Conservation (phyloP, 345 rosid genomes). For the Passiflora organensis region DNA sequence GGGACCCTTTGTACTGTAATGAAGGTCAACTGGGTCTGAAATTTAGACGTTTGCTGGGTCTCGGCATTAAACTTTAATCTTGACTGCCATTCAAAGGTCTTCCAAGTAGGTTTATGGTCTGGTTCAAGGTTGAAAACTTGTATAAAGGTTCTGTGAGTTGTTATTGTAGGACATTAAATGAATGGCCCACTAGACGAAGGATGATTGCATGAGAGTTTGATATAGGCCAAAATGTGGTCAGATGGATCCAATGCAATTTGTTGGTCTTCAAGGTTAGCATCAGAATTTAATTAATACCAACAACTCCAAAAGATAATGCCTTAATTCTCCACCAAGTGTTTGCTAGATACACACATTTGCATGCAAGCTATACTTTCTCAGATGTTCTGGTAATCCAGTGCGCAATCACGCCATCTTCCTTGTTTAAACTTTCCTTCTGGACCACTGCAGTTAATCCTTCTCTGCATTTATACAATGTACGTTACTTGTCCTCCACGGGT, state of each 20-base stretch:
- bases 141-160: not conserved
- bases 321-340: not conserved
- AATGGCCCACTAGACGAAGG: not conserved
- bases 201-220: too few species aligned
- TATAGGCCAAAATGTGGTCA: not conserved
- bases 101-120: not conserved
- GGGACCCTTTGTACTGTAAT: not conserved
- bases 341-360: too few species aligned
- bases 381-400: too few species aligned
- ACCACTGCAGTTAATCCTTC: too few species aligned
- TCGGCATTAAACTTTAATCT: slow-evolving; percentile 3
- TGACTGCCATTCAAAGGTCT: slow-evolving; percentile 8
- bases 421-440: too few species aligned
- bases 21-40: slow-evolving; percentile 15
- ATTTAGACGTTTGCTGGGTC: slow-evolving; percentile 2
- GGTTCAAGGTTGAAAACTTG: slow-evolving; percentile 10
- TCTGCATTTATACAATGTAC: too few species aligned
- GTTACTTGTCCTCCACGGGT: too few species aligned
- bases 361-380: too few species aligned
- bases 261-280: too few species aligned
- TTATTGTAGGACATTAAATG: not conserved
- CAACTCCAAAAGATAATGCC: too few species aligned
- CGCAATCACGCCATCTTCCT: too few species aligned
- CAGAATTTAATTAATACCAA: too few species aligned
- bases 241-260: not conserved